Conservation (phyloP, 225 moss, liverwort and hornwort species). For the Polytrichum commune region DNA sequence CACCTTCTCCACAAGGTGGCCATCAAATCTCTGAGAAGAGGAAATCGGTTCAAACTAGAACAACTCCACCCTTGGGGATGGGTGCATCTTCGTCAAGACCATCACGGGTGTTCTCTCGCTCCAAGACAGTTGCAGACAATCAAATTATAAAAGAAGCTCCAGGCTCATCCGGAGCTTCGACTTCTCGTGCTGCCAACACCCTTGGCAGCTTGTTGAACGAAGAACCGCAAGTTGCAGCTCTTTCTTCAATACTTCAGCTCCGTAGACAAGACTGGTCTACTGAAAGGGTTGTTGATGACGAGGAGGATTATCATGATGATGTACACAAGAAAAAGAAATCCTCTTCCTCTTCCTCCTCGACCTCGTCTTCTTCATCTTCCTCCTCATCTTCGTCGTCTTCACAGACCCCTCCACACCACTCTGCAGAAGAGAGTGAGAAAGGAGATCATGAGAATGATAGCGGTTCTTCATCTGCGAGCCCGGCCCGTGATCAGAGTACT, state of each 20-base stretch:
- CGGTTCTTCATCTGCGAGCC: background rate
- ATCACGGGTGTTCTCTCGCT: background rate
- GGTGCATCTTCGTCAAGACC: background rate
- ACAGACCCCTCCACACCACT: background rate
- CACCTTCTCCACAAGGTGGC: conserved; percentile 7
- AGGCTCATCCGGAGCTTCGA: conserved; percentile 13
- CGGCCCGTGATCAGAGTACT: background rate
- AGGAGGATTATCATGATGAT: background rate
- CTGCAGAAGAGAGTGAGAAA: background rate
- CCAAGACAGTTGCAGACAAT: conserved; percentile 3
- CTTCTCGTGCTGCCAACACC: conserved; percentile 12
- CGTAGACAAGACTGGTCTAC: conserved; percentile 12
- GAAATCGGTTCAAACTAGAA: conserved; percentile 2
- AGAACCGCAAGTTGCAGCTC: conserved; percentile 14
- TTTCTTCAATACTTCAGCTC: conserved; percentile 7
- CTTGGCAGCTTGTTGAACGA: conserved; percentile 12
- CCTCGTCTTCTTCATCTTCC: conserved; percentile 11
- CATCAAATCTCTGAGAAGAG: conserved; percentile 5
- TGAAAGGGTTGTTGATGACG: background rate
- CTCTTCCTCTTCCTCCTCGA: conserved; percentile 23
- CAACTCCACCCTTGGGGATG: background rate
- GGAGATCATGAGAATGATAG: background rate
- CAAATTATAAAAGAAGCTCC: conserved; percentile 18
- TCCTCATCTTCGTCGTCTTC: background rate
- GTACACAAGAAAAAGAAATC: background rate